Evolutionary conservation across 2,329 filamentous ascomycete species (phyloP).

Genomic region (Aspergillus fumigatiaffinis): DNA sequence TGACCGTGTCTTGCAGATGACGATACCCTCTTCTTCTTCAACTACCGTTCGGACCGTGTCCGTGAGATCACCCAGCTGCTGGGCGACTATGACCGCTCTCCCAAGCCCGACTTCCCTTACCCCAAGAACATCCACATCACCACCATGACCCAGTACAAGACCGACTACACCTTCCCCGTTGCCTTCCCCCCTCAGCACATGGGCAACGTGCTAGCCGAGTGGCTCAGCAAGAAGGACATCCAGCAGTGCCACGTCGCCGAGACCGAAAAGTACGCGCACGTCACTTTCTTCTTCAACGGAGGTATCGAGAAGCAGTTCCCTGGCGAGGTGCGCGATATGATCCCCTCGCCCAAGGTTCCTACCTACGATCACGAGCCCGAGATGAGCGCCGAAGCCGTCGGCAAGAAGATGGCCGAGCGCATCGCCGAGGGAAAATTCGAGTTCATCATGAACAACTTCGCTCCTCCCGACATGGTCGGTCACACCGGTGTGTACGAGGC

Average conservation of each 20-base stretch:
- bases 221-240: constrained; percentile 81
- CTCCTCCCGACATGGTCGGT: constrained; percentile 97
- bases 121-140: constrained; percentile 82
- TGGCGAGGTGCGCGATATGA: constrained; percentile 87
- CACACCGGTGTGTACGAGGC: constrained; percentile 98
- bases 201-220: constrained; percentile 98
- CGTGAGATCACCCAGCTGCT: constrained; percentile 94
- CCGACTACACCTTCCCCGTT: constrained; percentile 84
- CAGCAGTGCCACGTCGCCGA: constrained; percentile 96
- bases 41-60: constrained; percentile 97
- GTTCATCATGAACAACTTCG: constrained; percentile 99
- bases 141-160: constrained; percentile 99
- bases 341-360: constrained; percentile 88
- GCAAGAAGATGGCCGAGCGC: constrained; percentile 82
- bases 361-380: constrained; percentile 94
- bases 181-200: constrained; percentile 94
- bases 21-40: constrained; percentile 99
- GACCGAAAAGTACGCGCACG: constrained; percentile 99
- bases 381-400: constrained; percentile 91
- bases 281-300: constrained; percentile 99
- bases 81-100: constrained; percentile 86
- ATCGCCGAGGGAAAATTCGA: constrained; percentile 82
- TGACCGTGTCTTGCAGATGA: constrained; percentile 55
- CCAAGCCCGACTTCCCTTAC: constrained; percentile 85
- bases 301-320: constrained; percentile 95